Percentiles rank a stretch among this genome's conserved stretches.
These are phyloP conservation scores for Linnemannia zychae DNA, from an alignment of 192 early-diverging fungal genomes.

Conservation along the genomic window DNA sequence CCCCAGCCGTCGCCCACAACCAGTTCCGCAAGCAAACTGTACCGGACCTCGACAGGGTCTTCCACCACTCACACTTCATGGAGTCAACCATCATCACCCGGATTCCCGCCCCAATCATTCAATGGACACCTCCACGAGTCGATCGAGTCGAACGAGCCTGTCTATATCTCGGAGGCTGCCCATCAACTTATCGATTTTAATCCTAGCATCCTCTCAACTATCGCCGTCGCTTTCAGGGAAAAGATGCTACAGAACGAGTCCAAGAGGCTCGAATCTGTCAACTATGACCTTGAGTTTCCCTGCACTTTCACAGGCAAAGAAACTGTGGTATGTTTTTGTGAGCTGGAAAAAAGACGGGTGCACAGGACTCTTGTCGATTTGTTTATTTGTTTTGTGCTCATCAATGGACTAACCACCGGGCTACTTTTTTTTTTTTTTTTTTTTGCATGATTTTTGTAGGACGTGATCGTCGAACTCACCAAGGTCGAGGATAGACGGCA, in stretches of 20 bases:
- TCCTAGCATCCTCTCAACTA: constrained; percentile 45
- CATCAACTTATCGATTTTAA: constrained; percentile 38
- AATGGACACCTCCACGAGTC: constrained; percentile 3
- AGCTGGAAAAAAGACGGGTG: background rate
- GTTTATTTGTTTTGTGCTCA: background rate
- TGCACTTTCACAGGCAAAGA: constrained; percentile 84
- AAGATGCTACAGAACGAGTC: constrained; percentile 51
- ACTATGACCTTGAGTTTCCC: constrained; percentile 77
- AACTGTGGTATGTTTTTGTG: constrained; percentile 69
- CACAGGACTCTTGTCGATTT: background rate
- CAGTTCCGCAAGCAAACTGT: constrained; percentile 35
- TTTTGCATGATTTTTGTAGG: constrained; percentile 30
- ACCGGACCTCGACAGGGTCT: constrained; percentile 50
- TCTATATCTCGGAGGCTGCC: constrained; percentile 34
- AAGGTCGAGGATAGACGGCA: constrained; percentile 79
- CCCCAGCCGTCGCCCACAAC: constrained; percentile 41
- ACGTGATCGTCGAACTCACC: constrained; percentile 75
- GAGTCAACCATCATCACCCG: constrained; percentile 53
- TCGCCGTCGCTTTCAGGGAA: constrained; percentile 49
- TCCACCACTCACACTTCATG: constrained; percentile 51
- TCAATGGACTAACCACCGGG: background rate
- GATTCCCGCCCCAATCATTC: constrained; percentile 37
- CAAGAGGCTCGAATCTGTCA: constrained; percentile 49
- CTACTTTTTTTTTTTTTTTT: constrained; percentile 2
- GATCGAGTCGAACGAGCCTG: constrained; percentile 2